Evolutionary conservation across 805 yeast genomes (phyloP), one percentile per base, ranked within the genome.

Genomic region (Wickerhamomyces chambardii): DNA sequence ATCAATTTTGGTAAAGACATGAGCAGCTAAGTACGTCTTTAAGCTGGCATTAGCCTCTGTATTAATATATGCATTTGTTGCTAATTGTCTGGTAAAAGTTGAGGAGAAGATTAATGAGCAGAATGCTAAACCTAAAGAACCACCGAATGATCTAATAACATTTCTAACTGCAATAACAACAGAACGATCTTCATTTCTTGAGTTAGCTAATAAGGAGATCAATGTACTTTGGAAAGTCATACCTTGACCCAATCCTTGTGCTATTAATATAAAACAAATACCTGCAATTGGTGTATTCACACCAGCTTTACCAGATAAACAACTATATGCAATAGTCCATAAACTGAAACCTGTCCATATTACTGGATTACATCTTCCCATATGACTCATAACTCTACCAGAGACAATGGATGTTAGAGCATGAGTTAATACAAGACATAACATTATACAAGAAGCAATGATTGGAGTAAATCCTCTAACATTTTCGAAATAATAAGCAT

Each of bases 151-250:
- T 31, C 80, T 52, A 32, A 71, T 44, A 17, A 73, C 71, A 45
- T 73, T 74, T 45, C 81, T 58, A 2, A 75, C 60, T 3, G 76
- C 62, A 8, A 73, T 73, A 6, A 72, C 73, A 15, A 74, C 74
- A 0, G 79, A 76, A 31, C 81, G 47, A 37, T 75, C 78, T 3
- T 64, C 55, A 33, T 64, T 61, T 19, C 45, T 53, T 12, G 73
- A 59, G 37, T 68, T 70, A 1, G 78, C 74, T 44, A 71, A 78
- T 14, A 66, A 61, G 2, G 76, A 78, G 8, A 73, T 64, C 78
- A 11, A 62, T 32, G 48, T 46, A 17, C 34, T 36, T 21, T 46
- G 50, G 33, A 46, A 46, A 7, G 43, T 32, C 39, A 38, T 35
- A 16, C 48, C 50, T 19, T 39, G 44, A n/a, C 68, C 80, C 8